Conservation (phyloP, 441 rosid species). For the Adansonia rubrostipa region DNA sequence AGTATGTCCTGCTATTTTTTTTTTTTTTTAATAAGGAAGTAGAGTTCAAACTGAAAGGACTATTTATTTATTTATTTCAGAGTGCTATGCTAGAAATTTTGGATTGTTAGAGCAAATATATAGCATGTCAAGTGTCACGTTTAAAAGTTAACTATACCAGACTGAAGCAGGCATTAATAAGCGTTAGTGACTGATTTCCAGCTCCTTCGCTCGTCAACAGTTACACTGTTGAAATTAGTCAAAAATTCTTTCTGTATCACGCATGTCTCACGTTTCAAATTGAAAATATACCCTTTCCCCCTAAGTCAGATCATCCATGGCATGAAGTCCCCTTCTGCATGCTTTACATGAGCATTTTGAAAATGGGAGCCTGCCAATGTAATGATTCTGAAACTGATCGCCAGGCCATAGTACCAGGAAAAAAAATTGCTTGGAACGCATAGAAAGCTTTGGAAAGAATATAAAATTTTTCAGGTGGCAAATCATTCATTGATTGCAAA, state of each 20-base stretch:
- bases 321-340: neutral
- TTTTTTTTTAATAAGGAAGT: neutral
- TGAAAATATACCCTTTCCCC: neutral
- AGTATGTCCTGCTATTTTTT: neutral
- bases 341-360: neutral
- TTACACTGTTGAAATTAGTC: neutral
- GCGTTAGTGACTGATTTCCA: conserved; percentile 24
- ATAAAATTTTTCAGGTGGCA: neutral
- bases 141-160: neutral
- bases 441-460: neutral
- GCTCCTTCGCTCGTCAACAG: conserved; percentile 18
- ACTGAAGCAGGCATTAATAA: neutral
- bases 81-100: neutral
- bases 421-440: neutral
- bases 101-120: conserved; percentile 13
- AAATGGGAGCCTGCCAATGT: neutral
- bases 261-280: conserved; percentile 18
- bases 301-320: neutral
- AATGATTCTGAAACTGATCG: neutral
- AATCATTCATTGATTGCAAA: neutral
- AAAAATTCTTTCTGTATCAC: neutral
- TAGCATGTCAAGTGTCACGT: neutral
- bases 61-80: neutral
- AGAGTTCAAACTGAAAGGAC: neutral
- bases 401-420: neutral